phyloP scores from a whole-genome alignment of 202 grass and related monocot species.

The Carex sylvatica region DNA sequence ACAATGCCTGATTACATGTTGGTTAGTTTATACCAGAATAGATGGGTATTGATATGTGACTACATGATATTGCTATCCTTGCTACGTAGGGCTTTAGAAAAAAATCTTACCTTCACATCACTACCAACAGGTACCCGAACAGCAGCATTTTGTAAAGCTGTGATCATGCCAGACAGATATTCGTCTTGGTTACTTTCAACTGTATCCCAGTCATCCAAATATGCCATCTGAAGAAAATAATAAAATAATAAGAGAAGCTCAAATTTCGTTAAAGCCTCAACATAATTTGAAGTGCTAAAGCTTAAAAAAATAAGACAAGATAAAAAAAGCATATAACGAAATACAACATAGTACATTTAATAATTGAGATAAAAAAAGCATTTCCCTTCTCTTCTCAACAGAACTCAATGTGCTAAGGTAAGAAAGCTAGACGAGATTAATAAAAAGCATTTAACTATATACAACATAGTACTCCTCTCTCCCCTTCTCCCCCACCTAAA shows the following conservation, averaged over 20 bases:
- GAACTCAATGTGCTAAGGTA: not conserved
- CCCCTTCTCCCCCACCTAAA: too few relatives aligned
- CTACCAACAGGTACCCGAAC: conserved; percentile 48
- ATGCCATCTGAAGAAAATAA: conserved; percentile 39
- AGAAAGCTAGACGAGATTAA: not conserved
- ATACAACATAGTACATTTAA: not conserved
- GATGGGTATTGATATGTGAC: not conserved
- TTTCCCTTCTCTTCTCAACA: not conserved
- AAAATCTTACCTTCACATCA: conserved; percentile 56
- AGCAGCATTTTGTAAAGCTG: conserved; percentile 65
- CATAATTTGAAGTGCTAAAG: not conserved
- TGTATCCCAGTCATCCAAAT: conserved; percentile 56
- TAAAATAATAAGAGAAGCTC: not conserved
- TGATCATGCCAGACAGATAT: conserved; percentile 49
- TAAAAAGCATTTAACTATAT: too few relatives aligned
- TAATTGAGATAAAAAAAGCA: not conserved
- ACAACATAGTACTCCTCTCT: not conserved
- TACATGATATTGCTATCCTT: not conserved
- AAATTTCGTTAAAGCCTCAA: not conserved
- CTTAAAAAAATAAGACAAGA: not conserved
- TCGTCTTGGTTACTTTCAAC: conserved; percentile 47
- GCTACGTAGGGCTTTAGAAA: not conserved
- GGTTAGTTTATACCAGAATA: not conserved
- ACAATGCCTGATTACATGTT: not conserved
- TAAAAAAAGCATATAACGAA: too few relatives aligned